Conservation (phyloP, 305 asterid genomes). For the Fraxinus ornus region DNA sequence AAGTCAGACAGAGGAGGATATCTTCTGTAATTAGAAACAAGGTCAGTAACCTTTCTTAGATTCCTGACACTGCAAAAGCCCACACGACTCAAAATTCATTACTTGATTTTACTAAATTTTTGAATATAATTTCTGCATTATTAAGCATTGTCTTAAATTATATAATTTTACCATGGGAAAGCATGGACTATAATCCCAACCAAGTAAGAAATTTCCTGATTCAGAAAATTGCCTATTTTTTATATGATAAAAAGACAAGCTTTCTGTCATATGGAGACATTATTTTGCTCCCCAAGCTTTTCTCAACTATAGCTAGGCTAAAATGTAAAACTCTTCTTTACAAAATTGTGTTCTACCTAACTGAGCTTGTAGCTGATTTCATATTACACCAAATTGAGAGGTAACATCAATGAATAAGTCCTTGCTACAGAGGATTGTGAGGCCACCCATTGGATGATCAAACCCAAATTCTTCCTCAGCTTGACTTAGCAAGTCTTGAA, state of each 20-base stretch:
- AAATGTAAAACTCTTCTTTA: neutral
- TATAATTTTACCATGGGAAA: neutral
- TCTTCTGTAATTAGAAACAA: neutral
- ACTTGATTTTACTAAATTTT: neutral
- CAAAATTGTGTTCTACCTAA: constrained; percentile 4
- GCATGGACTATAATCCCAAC: neutral
- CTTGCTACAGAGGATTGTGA: constrained; percentile 28
- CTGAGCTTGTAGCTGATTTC: neutral
- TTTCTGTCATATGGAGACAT: neutral
- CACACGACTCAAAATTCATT: neutral
- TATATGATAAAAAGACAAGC: neutral
- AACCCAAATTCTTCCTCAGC: constrained; percentile 40
- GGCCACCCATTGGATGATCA: constrained; percentile 38
- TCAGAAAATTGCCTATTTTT: neutral
- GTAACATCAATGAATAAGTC: constrained; percentile 12
- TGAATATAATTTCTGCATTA: neutral
- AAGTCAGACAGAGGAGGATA: neutral
- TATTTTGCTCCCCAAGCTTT: neutral
- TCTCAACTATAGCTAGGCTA: neutral
- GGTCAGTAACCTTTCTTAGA: neutral
- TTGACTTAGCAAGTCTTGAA: constrained; percentile 31
- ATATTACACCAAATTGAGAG: neutral
- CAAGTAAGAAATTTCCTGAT: neutral
- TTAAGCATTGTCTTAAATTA: neutral
- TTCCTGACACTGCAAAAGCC: neutral